Base-by-base conservation (phyloP, 352 stramenopile species). In the Blastocystis hominis region DNA sequence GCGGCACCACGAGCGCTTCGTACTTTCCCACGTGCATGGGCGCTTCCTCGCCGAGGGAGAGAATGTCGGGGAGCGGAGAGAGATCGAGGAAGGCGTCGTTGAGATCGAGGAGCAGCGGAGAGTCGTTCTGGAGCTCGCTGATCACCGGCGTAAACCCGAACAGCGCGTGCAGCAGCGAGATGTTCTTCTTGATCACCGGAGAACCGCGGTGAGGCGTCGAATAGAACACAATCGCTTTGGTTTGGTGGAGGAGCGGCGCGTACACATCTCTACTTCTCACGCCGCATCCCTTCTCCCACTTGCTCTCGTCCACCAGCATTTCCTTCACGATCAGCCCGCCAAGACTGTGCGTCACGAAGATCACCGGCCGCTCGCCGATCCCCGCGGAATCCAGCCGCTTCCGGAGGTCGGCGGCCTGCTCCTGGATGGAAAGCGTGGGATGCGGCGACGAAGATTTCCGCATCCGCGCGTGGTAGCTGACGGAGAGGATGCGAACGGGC, bases 271-370 rank as follows among this genome's bases (percentile, higher is more conserved):
- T 75, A 75, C n/a, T 10, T 30, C 15, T 75, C 56, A 86, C 13
- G 3, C 3, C 20, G 3, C 13, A 34, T n/a, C 42, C 10, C 2
- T 10, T n/a, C 62, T 55, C 62, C 30, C 53, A 64, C 86, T 89
- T 81, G 17, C 64, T 59, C 0, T 91, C 91, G 56, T 93, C 90
- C 38, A 93, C 88, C 34, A 95, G 90, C 69, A 95, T 90, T 80
- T 95, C 92, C 86, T 95, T 95, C 9, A 95, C 80, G 44, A 95
- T 80, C 4, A 94, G 90, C 5, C 92, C 92, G n/a, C 92, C 92
- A n/a, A 95, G 91, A 86, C 91, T 94, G 81, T 95, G 92, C 3
- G 92, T 94, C 54, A 95, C 92, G 89, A 95, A 95, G 10, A 94
- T 90, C 6, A 95, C 92, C 0, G 92, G 92, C 6, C 92, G 91